Conservation (phyloP, 2,329 filamentous ascomycete genomes). For the Atkinsonella texensis region DNA sequence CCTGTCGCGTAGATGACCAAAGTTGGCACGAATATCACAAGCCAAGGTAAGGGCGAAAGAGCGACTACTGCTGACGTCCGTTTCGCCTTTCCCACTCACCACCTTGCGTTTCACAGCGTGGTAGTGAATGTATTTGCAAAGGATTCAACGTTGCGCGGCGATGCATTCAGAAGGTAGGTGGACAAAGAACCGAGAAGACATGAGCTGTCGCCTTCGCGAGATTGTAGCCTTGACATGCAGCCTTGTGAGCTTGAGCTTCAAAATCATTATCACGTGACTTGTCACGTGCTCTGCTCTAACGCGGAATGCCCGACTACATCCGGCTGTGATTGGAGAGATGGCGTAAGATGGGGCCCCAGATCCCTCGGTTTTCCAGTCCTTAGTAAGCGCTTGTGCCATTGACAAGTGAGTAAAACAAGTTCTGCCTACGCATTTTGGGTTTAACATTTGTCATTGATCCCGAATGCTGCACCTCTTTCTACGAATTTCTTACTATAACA, state of each 20-base stretch:
- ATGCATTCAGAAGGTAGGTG: background rate
- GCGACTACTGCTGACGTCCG: background rate
- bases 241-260: background rate
- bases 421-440: background rate
- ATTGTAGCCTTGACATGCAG: constrained; percentile 2
- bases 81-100: background rate
- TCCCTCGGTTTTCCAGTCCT: background rate
- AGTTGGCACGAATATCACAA: background rate
- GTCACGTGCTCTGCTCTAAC: background rate
- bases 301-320: background rate
- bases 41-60: background rate
- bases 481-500: too few species aligned
- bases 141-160: background rate
- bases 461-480: too few species aligned
- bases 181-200: constrained; percentile 1
- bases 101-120: background rate
- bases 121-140: background rate
- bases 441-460: background rate
- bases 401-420: background rate
- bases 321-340: background rate
- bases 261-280: background rate
- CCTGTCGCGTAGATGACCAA: background rate
- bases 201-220: constrained; percentile 3
- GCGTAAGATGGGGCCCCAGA: background rate
- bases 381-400: background rate